A percentile compares a stretch with the other conserved stretches of the same genome.
Conservation (phyloP, 257 asterid species). For the Verbascum thapsus region DNA sequence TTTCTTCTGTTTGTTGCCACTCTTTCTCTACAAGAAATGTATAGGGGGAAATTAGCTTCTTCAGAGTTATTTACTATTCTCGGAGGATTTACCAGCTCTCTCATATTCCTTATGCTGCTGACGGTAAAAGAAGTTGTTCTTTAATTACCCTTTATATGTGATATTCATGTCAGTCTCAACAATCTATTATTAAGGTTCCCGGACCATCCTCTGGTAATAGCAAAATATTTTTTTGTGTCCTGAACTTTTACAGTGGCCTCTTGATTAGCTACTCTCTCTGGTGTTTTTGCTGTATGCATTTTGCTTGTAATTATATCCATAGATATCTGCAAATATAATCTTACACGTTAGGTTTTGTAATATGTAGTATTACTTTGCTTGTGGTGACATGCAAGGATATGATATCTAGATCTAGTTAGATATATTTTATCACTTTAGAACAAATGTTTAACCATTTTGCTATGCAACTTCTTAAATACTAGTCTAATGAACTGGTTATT, state of each 20-base stretch:
- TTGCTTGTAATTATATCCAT: not conserved
- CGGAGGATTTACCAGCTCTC: constrained; percentile 91
- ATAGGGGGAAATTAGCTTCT: constrained; percentile 76
- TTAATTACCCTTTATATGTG: not conserved
- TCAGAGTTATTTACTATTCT: constrained; percentile 88
- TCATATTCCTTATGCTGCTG: constrained; percentile 68
- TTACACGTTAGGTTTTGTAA: not conserved
- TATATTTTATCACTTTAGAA: no score
- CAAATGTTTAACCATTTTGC: no score
- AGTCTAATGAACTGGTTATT: no score
- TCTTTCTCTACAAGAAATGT: constrained; percentile 86
- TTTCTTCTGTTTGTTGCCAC: constrained; percentile 68
- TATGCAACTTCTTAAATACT: no score
- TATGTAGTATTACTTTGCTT: not conserved
- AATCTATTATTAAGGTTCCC: not conserved
- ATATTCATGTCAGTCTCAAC: not conserved
- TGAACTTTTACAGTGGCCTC: not conserved
- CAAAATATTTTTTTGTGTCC: not conserved
- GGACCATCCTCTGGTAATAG: no score
- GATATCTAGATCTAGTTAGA: no score
- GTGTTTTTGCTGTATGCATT: not conserved
- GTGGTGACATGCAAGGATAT: no score
- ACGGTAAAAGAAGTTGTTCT: constrained; percentile 51
- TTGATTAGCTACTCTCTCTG: not conserved
- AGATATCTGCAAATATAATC: not conserved